Evolutionary conservation across 768 basidiomycete species (phyloP).

Genomic region (Termitomyces sp.): DNA sequence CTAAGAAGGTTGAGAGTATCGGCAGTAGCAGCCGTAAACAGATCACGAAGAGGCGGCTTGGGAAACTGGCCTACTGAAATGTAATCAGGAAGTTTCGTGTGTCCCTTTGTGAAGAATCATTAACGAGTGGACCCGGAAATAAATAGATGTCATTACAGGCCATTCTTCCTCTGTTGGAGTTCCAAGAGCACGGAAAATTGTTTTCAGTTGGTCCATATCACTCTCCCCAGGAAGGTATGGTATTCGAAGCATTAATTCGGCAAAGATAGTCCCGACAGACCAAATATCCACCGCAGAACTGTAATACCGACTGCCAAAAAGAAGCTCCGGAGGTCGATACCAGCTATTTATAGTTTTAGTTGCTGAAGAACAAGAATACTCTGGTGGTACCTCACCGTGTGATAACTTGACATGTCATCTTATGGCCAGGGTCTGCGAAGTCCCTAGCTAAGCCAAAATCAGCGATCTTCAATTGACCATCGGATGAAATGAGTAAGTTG

Average conservation of each 20-base stretch:
- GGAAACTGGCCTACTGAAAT: conserved; percentile 83
- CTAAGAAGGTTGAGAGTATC: conserved; percentile 81
- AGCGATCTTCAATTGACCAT: conserved; percentile 92
- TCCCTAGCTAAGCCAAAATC: conserved; percentile 99
- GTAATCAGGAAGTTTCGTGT: conserved; percentile 88
- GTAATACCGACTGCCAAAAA: conserved; percentile 89
- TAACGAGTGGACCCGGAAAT: not conserved
- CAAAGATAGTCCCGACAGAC: conserved; percentile 98
- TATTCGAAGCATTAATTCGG: conserved; percentile 92
- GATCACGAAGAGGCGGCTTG: conserved; percentile 71
- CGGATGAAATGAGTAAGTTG: conserved; percentile 88
- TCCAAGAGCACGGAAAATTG: conserved; percentile 89
- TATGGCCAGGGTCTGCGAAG: conserved; percentile 89
- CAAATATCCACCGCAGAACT: conserved; percentile 91
- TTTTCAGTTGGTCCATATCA: conserved; percentile 96
- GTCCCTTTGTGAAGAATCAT: conserved; percentile 48
- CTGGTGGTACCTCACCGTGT: conserved; percentile 61
- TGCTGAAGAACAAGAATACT: not conserved
- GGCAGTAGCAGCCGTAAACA: conserved; percentile 87
- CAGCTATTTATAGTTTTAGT: conserved; percentile 49
- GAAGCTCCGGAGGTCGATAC: conserved; percentile 95
- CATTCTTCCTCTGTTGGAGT: conserved; percentile 97
- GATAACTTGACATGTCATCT: conserved; percentile 98
- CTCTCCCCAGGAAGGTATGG: conserved; percentile 94
- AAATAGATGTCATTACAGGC: conserved; percentile 58